phyloP scores from a whole-genome alignment of 2,329 filamentous ascomycete genomes.

The Arthrobotrys conoides region DNA sequence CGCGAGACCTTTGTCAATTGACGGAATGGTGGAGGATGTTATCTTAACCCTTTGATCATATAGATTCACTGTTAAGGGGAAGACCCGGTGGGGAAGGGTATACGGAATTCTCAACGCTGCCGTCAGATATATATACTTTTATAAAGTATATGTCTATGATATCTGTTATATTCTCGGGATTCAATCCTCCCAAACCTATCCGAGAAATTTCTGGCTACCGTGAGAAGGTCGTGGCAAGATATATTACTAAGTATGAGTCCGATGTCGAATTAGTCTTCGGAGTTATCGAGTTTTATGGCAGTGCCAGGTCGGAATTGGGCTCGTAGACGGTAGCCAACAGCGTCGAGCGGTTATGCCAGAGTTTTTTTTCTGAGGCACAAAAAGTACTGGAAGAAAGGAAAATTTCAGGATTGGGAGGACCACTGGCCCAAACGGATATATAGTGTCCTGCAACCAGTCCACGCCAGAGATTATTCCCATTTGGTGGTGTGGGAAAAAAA shows the following conservation, averaged over 20 bases:
- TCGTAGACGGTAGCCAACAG: constrained; percentile 58
- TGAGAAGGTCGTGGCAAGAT: constrained; percentile 35
- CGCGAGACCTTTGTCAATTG: constrained; percentile 39
- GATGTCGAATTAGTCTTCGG: constrained; percentile 42
- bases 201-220: constrained; percentile 60
- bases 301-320: constrained; percentile 51
- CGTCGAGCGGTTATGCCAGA: constrained; percentile 51
- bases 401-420: constrained; percentile 48
- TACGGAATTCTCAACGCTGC: constrained; percentile 25
- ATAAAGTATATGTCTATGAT: constrained; percentile 1
- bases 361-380: constrained; percentile 52
- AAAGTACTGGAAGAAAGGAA: constrained; percentile 47
- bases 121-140: constrained; percentile 36
- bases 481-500: constrained; percentile 25
- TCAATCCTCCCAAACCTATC: constrained; percentile 16
- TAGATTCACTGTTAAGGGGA: constrained; percentile 25
- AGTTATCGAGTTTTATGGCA: constrained; percentile 44
- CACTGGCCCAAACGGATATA: constrained; percentile 58
- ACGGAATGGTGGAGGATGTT: constrained; percentile 45
- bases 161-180: constrained; percentile 13
- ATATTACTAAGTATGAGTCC: constrained; percentile 37
- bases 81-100: constrained; percentile 28
- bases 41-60: constrained; percentile 58
- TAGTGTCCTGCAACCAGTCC: constrained; percentile 58
- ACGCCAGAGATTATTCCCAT: constrained; percentile 53